Conservation (phyloP, 768 basidiomycete genomes). For the Xanthoconium stramineum region DNA sequence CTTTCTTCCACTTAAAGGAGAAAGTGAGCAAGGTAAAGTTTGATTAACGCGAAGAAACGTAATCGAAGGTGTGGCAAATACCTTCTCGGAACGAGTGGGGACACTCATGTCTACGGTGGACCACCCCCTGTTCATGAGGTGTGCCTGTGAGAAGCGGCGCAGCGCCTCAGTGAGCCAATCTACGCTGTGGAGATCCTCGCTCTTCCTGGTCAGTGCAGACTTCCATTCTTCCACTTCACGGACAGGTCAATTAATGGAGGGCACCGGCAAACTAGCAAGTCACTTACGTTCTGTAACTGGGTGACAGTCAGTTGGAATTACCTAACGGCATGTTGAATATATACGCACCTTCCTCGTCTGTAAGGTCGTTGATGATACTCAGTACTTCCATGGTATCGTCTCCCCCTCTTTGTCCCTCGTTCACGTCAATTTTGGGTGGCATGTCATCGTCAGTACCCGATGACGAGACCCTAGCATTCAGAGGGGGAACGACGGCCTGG, state of each 20-base stretch:
- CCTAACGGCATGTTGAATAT: conserved; percentile 13
- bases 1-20: conserved; percentile 63
- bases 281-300: conserved; percentile 57
- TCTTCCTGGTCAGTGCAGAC: conserved; percentile 49
- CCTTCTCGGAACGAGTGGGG: conserved; percentile 61
- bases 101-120: conserved; percentile 63
- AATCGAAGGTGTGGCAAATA: conserved; percentile 28
- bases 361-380: conserved; percentile 60
- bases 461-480: conserved; percentile 35
- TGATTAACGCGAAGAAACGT: conserved; percentile 9
- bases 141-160: conserved; percentile 68
- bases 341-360: conserved; percentile 63
- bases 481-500: conserved; percentile 59
- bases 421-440: conserved; percentile 6
- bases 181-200: conserved; percentile 54
- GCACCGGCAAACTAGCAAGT: background rate
- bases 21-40: conserved; percentile 3
- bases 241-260: conserved; percentile 2
- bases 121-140: conserved; percentile 52
- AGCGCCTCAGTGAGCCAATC: conserved; percentile 81
- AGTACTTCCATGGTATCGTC: conserved; percentile 74
- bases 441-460: conserved; percentile 22
- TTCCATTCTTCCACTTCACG: conserved; percentile 65
- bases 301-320: conserved; percentile 22
- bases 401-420: conserved; percentile 57